Conservation (phyloP, 768 basidiomycete species). For the Austroboletus eburneus region DNA sequence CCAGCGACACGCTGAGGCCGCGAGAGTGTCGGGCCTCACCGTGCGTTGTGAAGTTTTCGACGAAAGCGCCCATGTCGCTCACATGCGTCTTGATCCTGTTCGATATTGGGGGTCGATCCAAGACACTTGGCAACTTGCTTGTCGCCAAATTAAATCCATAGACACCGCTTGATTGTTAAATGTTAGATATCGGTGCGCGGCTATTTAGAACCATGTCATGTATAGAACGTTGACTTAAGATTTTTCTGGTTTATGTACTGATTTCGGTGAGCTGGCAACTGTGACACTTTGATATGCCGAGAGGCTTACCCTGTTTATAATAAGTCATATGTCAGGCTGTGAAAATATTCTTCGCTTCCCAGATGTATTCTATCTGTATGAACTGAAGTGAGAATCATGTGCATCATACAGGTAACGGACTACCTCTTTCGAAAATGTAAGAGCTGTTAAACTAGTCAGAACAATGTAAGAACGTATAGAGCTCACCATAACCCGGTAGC, state of each 20-base stretch:
- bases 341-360: background rate
- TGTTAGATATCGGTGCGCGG: too few relatives aligned
- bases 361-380: slow-evolving; percentile 9
- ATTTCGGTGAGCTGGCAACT: too few relatives aligned
- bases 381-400: background rate
- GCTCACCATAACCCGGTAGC: slow-evolving; percentile 9
- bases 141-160: slow-evolving; percentile 1
- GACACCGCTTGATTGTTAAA: too few relatives aligned
- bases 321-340: background rate
- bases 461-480: background rate
- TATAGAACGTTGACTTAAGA: too few relatives aligned
- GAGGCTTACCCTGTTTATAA: background rate
- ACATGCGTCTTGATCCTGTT: slow-evolving; percentile 27
- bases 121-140: slow-evolving; percentile 20
- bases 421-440: slow-evolving; percentile 11
- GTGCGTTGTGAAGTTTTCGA: slow-evolving; percentile 30
- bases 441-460: slow-evolving; percentile 5
- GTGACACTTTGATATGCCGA: too few relatives aligned
- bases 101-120: slow-evolving; percentile 25
- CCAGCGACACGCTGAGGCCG: slow-evolving; percentile 22
- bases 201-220: too few relatives aligned
- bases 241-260: too few relatives aligned
- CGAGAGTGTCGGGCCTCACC: slow-evolving; percentile 20
- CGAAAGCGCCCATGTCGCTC: slow-evolving; percentile 34
- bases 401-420: background rate